Percentiles rank a stretch among this genome's conserved stretches.
phyloP scores from a whole-genome alignment of 73 alveolate species.

The Tetrahymena malaccensis region DNA sequence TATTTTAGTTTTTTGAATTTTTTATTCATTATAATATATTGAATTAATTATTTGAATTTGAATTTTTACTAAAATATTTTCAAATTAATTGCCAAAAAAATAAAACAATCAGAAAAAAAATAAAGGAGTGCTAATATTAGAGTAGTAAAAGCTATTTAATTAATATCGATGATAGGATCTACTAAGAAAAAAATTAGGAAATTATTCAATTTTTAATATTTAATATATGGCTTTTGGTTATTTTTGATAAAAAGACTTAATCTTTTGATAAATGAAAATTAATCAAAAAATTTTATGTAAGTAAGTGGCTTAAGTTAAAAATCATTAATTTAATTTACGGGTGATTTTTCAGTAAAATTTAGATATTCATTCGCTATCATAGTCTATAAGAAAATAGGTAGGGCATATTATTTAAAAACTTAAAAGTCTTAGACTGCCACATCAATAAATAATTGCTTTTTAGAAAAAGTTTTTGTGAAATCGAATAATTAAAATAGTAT shows the following conservation, averaged over 20 bases:
- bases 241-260: background rate
- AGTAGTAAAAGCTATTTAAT: background rate
- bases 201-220: background rate
- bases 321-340: background rate
- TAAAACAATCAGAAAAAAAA: no score
- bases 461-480: background rate
- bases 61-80: no score
- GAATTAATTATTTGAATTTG: no score
- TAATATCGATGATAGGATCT: background rate
- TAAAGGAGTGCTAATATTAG: background rate
- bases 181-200: background rate
- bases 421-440: background rate
- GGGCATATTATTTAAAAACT: background rate
- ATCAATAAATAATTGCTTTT: no score
- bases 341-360: background rate
- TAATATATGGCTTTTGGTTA: background rate
- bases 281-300: background rate
- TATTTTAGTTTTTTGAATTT: no score
- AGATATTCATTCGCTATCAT: background rate
- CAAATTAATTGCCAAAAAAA: no score
- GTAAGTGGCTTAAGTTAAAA: background rate
- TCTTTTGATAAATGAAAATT: background rate
- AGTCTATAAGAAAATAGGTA: background rate
- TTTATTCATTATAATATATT: no score
- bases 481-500: background rate